phyloP scores from a whole-genome alignment of 352 stramenopile species.

The Phytophthora vignae region DNA sequence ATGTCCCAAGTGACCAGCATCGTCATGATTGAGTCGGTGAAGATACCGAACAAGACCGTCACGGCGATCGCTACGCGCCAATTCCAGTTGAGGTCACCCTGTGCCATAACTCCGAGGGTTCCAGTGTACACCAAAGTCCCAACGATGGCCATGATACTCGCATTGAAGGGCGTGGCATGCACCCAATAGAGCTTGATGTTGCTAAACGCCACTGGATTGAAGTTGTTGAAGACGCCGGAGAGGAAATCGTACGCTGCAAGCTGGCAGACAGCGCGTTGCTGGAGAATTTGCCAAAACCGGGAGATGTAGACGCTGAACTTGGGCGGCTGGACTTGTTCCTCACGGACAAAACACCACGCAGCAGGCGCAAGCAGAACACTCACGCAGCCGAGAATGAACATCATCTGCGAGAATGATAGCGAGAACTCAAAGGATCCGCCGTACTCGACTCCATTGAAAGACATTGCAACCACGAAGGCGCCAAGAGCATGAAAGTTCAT shows the following conservation, averaged over 20 bases:
- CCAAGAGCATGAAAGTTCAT: conserved; percentile 40
- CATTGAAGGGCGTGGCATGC: conserved; percentile 53
- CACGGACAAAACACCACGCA: conserved; percentile 30
- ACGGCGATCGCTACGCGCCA: conserved; percentile 40
- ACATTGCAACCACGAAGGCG: conserved; percentile 36
- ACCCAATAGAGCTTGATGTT: conserved; percentile 53
- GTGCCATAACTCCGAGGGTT: conserved; percentile 36
- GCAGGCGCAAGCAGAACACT: conserved; percentile 26
- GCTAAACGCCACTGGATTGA: conserved; percentile 49
- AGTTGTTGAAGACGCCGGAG: conserved; percentile 52
- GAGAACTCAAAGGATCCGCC: conserved; percentile 40
- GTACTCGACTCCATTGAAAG: conserved; percentile 46
- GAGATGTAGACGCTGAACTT: conserved; percentile 31
- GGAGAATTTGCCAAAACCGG: conserved; percentile 49
- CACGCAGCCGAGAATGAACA: conserved; percentile 35
- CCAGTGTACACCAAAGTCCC: conserved; percentile 38
- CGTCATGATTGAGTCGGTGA: conserved; percentile 45
- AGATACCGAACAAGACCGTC: conserved; percentile 33
- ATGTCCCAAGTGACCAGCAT: conserved; percentile 51
- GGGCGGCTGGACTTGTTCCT: conserved; percentile 17
- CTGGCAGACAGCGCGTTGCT: conserved; percentile 56
- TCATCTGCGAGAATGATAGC: conserved; percentile 42
- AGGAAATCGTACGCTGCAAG: conserved; percentile 56
- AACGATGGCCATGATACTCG: conserved; percentile 43
- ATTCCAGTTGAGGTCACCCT: conserved; percentile 50